Conservation (phyloP, 106 monocot species). For the Triglochin maritima region DNA sequence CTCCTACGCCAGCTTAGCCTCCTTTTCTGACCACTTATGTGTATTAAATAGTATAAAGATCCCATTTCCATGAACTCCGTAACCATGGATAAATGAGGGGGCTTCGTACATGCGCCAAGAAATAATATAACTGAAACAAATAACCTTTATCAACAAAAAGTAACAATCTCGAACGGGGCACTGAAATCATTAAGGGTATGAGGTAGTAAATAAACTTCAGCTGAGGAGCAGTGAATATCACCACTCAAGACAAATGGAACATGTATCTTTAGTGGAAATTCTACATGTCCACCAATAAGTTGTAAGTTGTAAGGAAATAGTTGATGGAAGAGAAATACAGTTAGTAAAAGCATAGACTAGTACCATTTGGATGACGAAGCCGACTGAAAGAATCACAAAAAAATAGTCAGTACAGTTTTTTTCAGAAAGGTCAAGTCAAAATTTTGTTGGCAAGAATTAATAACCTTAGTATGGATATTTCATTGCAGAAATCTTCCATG, state of each 20-base stretch:
- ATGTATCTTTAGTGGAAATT: too few species aligned
- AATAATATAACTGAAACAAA: constrained; percentile 75
- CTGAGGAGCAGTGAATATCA: background rate
- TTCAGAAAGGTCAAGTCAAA: too few species aligned
- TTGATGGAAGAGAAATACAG: background rate
- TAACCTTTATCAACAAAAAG: background rate
- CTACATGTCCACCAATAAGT: too few species aligned
- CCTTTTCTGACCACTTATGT: constrained; percentile 89
- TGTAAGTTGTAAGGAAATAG: too few species aligned
- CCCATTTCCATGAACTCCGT: constrained; percentile 98
- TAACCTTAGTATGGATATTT: constrained; percentile 85
- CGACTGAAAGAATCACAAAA: constrained; percentile 49
- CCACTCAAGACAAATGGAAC: background rate
- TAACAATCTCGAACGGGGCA: too few species aligned
- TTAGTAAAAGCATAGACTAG: background rate
- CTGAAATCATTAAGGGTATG: too few species aligned
- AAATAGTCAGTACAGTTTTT: background rate
- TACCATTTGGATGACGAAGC: constrained; percentile 96
- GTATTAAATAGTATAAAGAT: constrained; percentile 83
- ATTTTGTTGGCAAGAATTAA: background rate
- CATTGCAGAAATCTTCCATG: constrained; percentile 94
- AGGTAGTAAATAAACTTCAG: background rate
- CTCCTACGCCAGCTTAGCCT: constrained; percentile 88
- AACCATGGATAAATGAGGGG: constrained; percentile 80
- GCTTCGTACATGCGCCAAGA: constrained; percentile 87